Percentiles rank a stretch among this genome's conserved stretches.
Conservation (phyloP, 768 basidiomycete species). For the Leccinum uliginosum region DNA sequence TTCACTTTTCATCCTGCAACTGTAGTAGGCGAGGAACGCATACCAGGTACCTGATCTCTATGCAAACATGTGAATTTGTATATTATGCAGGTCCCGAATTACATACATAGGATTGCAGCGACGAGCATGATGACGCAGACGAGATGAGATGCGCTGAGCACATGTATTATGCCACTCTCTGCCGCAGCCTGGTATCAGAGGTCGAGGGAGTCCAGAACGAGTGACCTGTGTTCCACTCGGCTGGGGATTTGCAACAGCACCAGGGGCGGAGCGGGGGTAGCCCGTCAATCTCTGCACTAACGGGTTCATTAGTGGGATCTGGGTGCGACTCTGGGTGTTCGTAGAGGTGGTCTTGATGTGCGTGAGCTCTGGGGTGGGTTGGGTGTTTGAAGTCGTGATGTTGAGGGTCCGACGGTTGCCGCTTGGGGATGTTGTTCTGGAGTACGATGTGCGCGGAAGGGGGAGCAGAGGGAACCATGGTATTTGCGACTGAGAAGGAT, state of each 20-base stretch:
- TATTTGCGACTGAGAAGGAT: too few species aligned
- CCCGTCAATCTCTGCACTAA: conserved; percentile 27
- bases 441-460: too few species aligned
- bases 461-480: too few species aligned
- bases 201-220: conserved; percentile 4
- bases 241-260: neutral
- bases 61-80: neutral
- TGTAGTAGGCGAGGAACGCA: neutral
- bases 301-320: conserved; percentile 26
- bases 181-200: conserved; percentile 13
- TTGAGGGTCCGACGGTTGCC: too few species aligned
- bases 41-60: neutral
- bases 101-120: conserved; percentile 12
- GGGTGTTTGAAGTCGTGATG: too few species aligned
- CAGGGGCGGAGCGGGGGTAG: conserved; percentile 2
- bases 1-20: neutral
- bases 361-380: too few species aligned
- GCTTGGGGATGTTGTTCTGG: too few species aligned
- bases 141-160: conserved; percentile 25
- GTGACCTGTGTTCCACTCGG: neutral
- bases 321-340: conserved; percentile 6
- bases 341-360: conserved; percentile 9
- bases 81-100: conserved; percentile 14
- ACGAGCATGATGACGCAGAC: conserved; percentile 25
- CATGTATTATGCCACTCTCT: conserved; percentile 22